Base-by-base conservation (phyloP, 352 stramenopile genomes). In the Elongisporangium undulatum region DNA sequence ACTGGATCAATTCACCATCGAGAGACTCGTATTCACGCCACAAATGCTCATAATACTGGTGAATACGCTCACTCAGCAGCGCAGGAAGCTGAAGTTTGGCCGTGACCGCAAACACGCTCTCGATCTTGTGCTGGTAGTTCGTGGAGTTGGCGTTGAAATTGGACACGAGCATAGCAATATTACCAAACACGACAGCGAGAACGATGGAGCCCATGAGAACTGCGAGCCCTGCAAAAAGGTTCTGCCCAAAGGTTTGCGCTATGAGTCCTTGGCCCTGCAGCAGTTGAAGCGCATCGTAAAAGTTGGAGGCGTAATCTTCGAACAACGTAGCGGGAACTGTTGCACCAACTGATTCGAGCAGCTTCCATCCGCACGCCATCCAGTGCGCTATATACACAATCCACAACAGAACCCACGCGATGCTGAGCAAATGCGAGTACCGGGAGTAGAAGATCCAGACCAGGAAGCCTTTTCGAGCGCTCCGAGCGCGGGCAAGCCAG, bases 31-130 rank as follows among this genome's bases (percentile, higher is more conserved):
- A 86, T 55, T 89, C 76, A 50, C 69, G 60, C 71, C 74, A 87
- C 16, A 92, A 53, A 58, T 90, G 76, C 24, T 80, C 75, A 51
- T 90, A 92, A 39, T 89, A 90, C 48, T 81, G 64, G 22, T 76
- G 72, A 9, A 90, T 84, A 16, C 81, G 66, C 19, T 89, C 75
- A 1, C 83, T 77, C 2, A 93, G 51, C 2, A 61, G 39, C 1
- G 49, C 13, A 0, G 82, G 84, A 0, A 93, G 63, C 24, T 76
- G 55, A n/a, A 87, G 48, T 29, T 90, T 84, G 5, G 48, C 57
- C 58, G 85, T 91, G 53, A 75, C 65, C 4, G 75, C 74, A 21
- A 87, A 75, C 0, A 91, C 69, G 26, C 66, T 53, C 49, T 89
- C 80, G 74, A 87, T 82, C 52, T 90, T 90, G 10, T 71, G 75